Base-by-base conservation (phyloP, 495 filamentous ascomycete species). In the Podospora anserina region DNA sequence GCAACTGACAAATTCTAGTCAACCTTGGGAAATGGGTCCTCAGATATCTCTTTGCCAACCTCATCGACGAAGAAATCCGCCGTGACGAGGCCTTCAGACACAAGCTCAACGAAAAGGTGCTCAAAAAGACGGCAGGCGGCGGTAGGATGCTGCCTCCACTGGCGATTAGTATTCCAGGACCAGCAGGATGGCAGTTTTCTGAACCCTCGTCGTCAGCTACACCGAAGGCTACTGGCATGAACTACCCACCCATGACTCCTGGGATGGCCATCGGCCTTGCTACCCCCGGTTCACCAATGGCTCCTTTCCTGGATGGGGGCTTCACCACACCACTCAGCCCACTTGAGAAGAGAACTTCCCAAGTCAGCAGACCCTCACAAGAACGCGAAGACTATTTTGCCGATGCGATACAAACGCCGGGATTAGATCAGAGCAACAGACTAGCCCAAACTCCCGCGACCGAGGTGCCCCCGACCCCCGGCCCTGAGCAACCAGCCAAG, bases 21-120 rank as follows among this genome's bases (percentile, higher is more conserved):
- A 98, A 97, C 77, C 88, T 98, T 64, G 95, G 95, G 4, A 97
- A 96, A 83, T 99, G 95, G 95, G 86, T 98, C 64, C 83, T 99
- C 58, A 88, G 95, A 61, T 97, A 97, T 78, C 86, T 99, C 2
- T 99, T 99, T 77, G 88, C 88, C 26, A 90, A 90, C 54, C 83
- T 99, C 56, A 92, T 98, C 57, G 91, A 94, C 68, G 92, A 96
- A 77, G 91, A 97, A 78, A 90, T 96, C 70, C 85, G 85, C 66
- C 88, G 92, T 44, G 95, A 99, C 74, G 87, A 89, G 74, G 78
- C 79, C 9, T 90, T 91, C 76, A 87, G 96, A 34, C 82, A 86
- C 39, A 81, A 85, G 60, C 82, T 95, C 13, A 83, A 91, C 23
- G 82, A 87, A 9, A 82, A 82, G 61, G 86, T 85, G 13, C 83